These are phyloP conservation scores for Fusarium dlaminii DNA, from an alignment of 2,329 filamentous ascomycete species.

Conservation along the genomic window DNA sequence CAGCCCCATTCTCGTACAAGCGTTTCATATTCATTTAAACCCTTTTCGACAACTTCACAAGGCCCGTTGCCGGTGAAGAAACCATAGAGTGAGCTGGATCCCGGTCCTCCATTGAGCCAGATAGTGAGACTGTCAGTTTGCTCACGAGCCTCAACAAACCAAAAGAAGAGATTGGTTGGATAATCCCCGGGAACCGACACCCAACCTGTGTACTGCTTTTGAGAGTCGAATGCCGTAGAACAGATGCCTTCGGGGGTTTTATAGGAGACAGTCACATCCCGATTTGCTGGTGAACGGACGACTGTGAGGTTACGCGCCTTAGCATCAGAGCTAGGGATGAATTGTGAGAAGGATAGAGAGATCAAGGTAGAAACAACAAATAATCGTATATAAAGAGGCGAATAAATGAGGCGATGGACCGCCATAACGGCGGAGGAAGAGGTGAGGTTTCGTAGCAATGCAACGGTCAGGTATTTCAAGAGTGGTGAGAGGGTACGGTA, in stretches of 20 bases:
- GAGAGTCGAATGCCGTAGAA: constrained; percentile 69
- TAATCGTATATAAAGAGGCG: constrained; percentile 17
- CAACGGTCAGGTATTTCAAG: background rate
- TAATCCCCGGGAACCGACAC: constrained; percentile 67
- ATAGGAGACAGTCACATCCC: constrained; percentile 73
- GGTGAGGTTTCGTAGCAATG: background rate
- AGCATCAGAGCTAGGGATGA: constrained; percentile 43
- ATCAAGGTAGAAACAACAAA: constrained; percentile 30
- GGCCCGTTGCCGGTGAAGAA: constrained; percentile 70
- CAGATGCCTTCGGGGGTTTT: constrained; percentile 70
- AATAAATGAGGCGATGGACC: constrained; percentile 5
- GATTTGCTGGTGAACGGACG: constrained; percentile 69
- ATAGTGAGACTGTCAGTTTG: constrained; percentile 59
- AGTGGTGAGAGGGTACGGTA: constrained; percentile 29
- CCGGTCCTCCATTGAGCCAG: constrained; percentile 75
- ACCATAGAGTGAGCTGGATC: constrained; percentile 71
- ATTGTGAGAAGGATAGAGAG: constrained; percentile 45
- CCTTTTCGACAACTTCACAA: constrained; percentile 60
- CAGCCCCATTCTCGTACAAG: constrained; percentile 70
- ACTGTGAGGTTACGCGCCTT: constrained; percentile 59
- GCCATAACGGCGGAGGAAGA: constrained; percentile 17
- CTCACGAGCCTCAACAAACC: constrained; percentile 59
- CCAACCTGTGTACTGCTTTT: constrained; percentile 78
- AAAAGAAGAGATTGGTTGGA: constrained; percentile 62
- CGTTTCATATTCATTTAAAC: constrained; percentile 62